A percentile compares a stretch with the other conserved stretches of the same genome.
phyloP scores from a whole-genome alignment of 495 filamentous ascomycete species.

The Tuber umbilicatum region DNA sequence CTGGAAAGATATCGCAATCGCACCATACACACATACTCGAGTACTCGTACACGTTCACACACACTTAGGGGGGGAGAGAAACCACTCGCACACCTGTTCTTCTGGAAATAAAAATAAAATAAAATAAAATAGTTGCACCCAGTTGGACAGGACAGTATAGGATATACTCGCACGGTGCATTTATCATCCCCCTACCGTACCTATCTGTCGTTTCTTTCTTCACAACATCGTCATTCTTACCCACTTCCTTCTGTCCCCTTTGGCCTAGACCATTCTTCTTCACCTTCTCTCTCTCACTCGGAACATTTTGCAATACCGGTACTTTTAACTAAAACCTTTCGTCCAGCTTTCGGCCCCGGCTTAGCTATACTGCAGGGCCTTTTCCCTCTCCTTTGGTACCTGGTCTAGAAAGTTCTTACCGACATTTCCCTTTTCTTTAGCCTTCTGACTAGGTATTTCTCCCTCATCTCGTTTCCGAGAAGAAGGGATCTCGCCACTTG shows the following conservation, averaged over 20 bases:
- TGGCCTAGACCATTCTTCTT: not conserved
- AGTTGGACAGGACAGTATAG: not conserved
- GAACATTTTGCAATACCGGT: not conserved
- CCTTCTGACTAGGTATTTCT: not conserved
- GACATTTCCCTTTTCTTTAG: not conserved
- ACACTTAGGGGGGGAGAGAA: not conserved
- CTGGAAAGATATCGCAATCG: not conserved
- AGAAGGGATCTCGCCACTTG: not conserved
- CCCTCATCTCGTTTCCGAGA: not conserved
- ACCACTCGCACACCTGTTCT: not conserved
- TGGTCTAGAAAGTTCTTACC: not conserved
- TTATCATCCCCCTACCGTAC: not conserved
- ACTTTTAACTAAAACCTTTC: not conserved
- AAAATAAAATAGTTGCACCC: not conserved
- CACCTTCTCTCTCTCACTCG: not conserved
- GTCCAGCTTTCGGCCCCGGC: not conserved
- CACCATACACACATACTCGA: not conserved
- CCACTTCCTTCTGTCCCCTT: not conserved
- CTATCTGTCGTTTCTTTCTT: not conserved
- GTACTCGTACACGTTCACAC: not conserved
- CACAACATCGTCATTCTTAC: not conserved
- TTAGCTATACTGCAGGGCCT: not conserved
- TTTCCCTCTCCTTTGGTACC: not conserved
- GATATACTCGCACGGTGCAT: not conserved
- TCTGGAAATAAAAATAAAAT: not conserved